These are phyloP conservation scores for Flaveria brownii DNA, from an alignment of 129 eudicot genomes.

Conservation along the genomic window DNA sequence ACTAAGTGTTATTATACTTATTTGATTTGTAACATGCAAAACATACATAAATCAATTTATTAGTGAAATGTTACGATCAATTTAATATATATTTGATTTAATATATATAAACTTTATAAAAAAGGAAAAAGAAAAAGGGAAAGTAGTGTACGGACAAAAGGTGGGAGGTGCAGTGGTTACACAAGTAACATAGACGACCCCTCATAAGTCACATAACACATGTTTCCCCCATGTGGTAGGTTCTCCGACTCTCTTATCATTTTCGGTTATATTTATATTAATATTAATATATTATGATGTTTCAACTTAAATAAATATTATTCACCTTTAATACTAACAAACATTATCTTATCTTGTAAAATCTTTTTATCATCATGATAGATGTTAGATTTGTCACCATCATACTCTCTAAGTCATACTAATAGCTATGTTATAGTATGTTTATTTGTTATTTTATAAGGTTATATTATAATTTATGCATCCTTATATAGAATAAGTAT, in stretches of 20 bases:
- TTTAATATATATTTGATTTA: not conserved
- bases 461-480: no score
- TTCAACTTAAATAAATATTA: not conserved
- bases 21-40: no score
- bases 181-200: not conserved
- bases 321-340: not conserved
- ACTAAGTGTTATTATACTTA: no score
- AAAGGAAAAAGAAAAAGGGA: not conserved
- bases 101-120: not conserved
- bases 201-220: not conserved
- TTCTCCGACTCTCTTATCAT: not conserved
- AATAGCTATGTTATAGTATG: no score
- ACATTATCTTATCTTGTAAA: not conserved
- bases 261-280: not conserved
- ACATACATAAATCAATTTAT: no score
- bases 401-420: no score
- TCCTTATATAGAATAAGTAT: no score
- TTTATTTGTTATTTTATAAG: no score
- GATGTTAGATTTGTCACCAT: no score
- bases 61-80: not conserved
- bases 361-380: no score
- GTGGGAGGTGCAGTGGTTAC: not conserved
- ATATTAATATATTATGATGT: not conserved
- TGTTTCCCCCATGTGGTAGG: constrained; percentile 32
- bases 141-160: not conserved